These are phyloP conservation scores for Botrytis fabae DNA, from an alignment of 2,329 filamentous ascomycete species.

Conservation along the genomic window DNA sequence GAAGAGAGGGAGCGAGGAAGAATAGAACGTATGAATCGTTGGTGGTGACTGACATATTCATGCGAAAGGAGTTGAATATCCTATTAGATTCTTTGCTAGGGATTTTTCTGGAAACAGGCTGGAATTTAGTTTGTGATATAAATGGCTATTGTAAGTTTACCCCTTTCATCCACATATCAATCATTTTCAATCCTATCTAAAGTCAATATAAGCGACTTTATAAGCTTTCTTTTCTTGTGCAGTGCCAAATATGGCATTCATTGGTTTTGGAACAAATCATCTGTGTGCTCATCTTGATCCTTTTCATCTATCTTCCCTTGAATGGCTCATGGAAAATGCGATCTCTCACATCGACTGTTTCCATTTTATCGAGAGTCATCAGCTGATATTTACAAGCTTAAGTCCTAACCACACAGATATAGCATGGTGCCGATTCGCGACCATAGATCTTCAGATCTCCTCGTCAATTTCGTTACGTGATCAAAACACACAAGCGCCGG, in stretches of 20 bases:
- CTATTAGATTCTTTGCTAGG: constrained; percentile 61
- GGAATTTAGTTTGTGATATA: constrained; percentile 50
- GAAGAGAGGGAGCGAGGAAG: constrained; percentile 1
- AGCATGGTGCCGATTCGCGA: not conserved
- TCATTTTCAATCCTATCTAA: not conserved
- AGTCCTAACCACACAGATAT: not conserved
- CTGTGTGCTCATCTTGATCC: too few species aligned
- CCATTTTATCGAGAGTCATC: not conserved
- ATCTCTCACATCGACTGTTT: not conserved
- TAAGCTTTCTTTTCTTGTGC: not conserved
- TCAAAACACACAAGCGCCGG: too few species aligned
- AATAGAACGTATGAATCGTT: not conserved
- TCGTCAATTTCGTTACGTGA: not conserved
- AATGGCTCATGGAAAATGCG: not conserved
- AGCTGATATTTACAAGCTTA: not conserved
- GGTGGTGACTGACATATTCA: constrained; percentile 28
- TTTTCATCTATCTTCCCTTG: not conserved
- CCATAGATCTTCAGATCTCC: not conserved
- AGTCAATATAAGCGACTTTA: not conserved
- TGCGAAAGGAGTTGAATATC: constrained; percentile 58
- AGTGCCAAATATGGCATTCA: too few species aligned
- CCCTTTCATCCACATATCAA: not conserved
- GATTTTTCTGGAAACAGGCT: constrained; percentile 57
- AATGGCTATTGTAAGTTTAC: not conserved
- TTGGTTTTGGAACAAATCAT: not conserved